Percentiles rank a stretch among this genome's conserved stretches.
Evolutionary conservation across 768 basidiomycete species (phyloP).

Genomic region (Boletus rex-veris): DNA sequence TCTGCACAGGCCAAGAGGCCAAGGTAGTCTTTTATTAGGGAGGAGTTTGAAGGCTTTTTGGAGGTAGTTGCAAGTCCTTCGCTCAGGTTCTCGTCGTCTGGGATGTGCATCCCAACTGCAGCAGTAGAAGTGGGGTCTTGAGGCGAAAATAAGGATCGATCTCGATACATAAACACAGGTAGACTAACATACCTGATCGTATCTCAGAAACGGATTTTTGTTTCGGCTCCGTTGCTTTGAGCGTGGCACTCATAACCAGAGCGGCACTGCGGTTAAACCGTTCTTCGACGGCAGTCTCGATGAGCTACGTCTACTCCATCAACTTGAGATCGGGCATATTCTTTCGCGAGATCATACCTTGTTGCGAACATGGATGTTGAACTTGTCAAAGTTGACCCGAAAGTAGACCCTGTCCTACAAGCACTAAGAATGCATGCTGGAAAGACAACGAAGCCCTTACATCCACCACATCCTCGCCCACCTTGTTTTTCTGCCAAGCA

Average conservation of each 20-base stretch:
- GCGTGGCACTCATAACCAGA: constrained; percentile 62
- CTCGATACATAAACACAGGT: background rate
- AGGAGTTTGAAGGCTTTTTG: constrained; percentile 51
- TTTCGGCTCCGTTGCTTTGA: constrained; percentile 65
- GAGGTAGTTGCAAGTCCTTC: constrained; percentile 56
- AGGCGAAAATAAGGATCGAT: background rate
- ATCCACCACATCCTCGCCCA: constrained; percentile 57
- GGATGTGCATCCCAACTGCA: constrained; percentile 58
- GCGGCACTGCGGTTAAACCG: constrained; percentile 78
- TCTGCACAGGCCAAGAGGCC: constrained; percentile 77
- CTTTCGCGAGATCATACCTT: constrained; percentile 45
- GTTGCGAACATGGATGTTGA: constrained; percentile 85
- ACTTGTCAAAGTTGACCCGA: constrained; percentile 85
- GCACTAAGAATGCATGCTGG: background rate
- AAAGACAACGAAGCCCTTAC: constrained; percentile 40
- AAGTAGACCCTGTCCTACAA: constrained; percentile 69
- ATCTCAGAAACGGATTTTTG: constrained; percentile 60
- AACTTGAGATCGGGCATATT: constrained; percentile 1
- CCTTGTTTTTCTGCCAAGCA: constrained; percentile 41
- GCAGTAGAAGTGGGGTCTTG: constrained; percentile 66
- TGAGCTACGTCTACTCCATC: constrained; percentile 49
- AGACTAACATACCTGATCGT: constrained; percentile 51
- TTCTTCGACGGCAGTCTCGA: constrained; percentile 71
- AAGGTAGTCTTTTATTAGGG: constrained; percentile 76
- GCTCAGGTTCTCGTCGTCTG: constrained; percentile 60